phyloP scores from a whole-genome alignment of 1,284 basidiomycete species.

The Tilletia setariae region DNA sequence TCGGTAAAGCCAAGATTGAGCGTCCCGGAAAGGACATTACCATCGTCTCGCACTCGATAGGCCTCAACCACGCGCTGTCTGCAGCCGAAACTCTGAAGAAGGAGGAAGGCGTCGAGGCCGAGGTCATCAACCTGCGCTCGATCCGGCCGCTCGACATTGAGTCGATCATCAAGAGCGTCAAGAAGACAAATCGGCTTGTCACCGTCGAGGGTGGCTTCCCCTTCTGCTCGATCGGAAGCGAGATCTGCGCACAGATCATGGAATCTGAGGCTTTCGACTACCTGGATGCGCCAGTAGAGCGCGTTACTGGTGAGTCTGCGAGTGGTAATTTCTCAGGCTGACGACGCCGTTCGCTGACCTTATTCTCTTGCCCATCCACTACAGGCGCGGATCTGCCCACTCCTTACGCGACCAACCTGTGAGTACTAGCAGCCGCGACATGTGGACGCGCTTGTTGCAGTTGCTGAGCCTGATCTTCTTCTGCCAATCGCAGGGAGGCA shows the following conservation, averaged over 20 bases:
- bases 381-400: constrained; percentile 53
- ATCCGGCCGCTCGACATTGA: constrained; percentile 96
- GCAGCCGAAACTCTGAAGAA: constrained; percentile 81
- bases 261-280: constrained; percentile 96
- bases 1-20: constrained; percentile 97
- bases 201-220: constrained; percentile 99
- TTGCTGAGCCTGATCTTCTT: too few relatives aligned
- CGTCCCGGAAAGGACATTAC: constrained; percentile 88
- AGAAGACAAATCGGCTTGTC: constrained; percentile 95
- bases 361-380: background rate
- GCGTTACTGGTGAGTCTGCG: constrained; percentile 55
- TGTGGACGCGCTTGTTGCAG: too few relatives aligned
- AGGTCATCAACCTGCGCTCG: constrained; percentile 94
- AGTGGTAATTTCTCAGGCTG: background rate
- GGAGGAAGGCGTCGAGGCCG: constrained; percentile 88
- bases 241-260: constrained; percentile 77
- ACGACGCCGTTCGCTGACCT: background rate
- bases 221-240: constrained; percentile 93
- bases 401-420: constrained; percentile 31
- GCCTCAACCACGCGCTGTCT: constrained; percentile 58
- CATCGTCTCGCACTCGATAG: constrained; percentile 74
- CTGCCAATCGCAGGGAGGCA: constrained; percentile 62
- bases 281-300: constrained; percentile 95
- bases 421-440: constrained; percentile 7
- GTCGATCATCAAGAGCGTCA: constrained; percentile 89